Conservation (phyloP, 202 grass and related monocot species). For the Schoenoplectus tabernaemontani region DNA sequence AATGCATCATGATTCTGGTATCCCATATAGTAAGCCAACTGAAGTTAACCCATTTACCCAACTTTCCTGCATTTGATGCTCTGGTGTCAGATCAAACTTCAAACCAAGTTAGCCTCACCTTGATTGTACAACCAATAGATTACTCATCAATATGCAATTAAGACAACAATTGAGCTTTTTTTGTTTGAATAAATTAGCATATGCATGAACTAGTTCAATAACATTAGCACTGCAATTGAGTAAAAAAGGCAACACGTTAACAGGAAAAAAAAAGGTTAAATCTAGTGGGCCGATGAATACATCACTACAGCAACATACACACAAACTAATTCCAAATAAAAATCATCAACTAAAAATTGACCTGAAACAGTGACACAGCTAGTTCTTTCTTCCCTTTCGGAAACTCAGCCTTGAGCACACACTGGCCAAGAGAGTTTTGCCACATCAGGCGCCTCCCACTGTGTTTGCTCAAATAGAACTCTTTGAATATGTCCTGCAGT, state of each 20-base stretch:
- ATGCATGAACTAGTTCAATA: background rate
- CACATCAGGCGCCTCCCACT: constrained; percentile 97
- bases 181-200: background rate
- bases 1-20: background rate
- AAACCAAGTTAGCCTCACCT: background rate
- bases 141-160: background rate
- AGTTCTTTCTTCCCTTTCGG: constrained; percentile 99
- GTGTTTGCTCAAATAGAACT: constrained; percentile 99
- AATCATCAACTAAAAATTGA: constrained; percentile 16
- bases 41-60: background rate
- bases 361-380: constrained; percentile 96
- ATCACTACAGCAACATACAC: background rate
- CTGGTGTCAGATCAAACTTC: background rate
- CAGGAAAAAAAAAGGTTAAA: background rate
- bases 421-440: constrained; percentile 99
- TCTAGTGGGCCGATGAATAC: background rate
- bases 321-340: background rate
- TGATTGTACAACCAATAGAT: background rate
- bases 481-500: constrained; percentile 96
- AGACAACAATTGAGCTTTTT: background rate
- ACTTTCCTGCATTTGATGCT: background rate
- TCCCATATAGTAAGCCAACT: background rate
- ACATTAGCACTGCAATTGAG: background rate
- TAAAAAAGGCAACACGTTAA: background rate
- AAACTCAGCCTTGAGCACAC: constrained; percentile 93